phyloP scores from a whole-genome alignment of 192 early-diverging fungal species.

The Coemansia sp. region DNA sequence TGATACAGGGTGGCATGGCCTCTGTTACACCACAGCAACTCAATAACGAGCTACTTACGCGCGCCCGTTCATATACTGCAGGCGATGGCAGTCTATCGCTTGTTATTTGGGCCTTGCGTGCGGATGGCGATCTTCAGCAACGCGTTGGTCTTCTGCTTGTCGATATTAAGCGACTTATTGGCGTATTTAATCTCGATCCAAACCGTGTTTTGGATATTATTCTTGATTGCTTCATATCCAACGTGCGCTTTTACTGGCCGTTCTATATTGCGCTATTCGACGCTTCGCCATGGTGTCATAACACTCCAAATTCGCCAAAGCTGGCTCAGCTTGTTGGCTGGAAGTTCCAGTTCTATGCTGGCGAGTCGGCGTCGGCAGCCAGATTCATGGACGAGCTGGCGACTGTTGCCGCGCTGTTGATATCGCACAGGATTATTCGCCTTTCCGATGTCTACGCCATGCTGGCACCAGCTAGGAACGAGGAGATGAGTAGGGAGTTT shows the following conservation, averaged over 20 bases:
- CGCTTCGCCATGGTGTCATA: constrained; percentile 47
- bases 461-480: constrained; percentile 18
- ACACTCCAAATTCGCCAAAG: constrained; percentile 26
- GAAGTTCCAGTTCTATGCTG: constrained; percentile 45
- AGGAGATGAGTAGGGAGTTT: constrained; percentile 25
- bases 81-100: background rate
- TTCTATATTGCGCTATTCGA: constrained; percentile 51
- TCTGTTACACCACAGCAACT: constrained; percentile 21
- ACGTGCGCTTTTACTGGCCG: constrained; percentile 42
- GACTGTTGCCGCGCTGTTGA: constrained; percentile 43
- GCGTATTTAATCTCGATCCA: constrained; percentile 46
- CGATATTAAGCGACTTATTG: constrained; percentile 45
- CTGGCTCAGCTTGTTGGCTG: constrained; percentile 48
- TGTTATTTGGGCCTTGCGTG: constrained; percentile 27
- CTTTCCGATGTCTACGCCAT: constrained; percentile 37
- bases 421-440: constrained; percentile 32
- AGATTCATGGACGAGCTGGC: constrained; percentile 44
- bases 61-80: background rate
- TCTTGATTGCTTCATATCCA: constrained; percentile 51
- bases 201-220: constrained; percentile 50
- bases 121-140: constrained; percentile 20
- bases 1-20: constrained; percentile 42
- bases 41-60: constrained; percentile 14
- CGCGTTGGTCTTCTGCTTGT: constrained; percentile 20
- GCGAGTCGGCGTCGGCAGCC: constrained; percentile 18